Conservation (phyloP, 1,284 basidiomycete genomes). For the Apiotrichum siamense region DNA sequence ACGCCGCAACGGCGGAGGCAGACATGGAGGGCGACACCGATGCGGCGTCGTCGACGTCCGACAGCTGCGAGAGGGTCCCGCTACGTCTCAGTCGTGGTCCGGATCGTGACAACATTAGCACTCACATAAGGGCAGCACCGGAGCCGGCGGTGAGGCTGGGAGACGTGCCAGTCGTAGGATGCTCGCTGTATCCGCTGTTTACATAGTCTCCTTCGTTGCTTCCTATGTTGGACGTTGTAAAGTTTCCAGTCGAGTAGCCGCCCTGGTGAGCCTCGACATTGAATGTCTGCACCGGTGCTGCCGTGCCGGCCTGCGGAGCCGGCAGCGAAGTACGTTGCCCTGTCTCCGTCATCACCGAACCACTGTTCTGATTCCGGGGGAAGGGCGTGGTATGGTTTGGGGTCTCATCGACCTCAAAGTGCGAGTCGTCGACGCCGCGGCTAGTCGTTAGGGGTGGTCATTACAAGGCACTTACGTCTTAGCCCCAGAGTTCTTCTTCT, state of each 20-base stretch:
- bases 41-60: background rate
- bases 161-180: too few relatives aligned
- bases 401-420: background rate
- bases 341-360: too few relatives aligned
- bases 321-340: too few relatives aligned
- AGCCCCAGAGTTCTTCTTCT: background rate
- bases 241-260: background rate
- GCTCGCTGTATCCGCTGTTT: too few relatives aligned
- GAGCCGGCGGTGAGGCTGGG: background rate
- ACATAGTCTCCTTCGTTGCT: background rate
- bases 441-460: background rate
- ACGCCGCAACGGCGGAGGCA: too few relatives aligned
- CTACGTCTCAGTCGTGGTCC: background rate
- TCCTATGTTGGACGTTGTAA: background rate
- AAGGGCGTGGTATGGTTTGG: background rate
- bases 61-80: background rate
- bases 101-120: background rate
- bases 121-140: background rate
- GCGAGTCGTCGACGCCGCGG: background rate
- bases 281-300: background rate
- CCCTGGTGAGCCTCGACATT: background rate
- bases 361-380: background rate
- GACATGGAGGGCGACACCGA: background rate
- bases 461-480: background rate
- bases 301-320: too few relatives aligned